Conservation (phyloP, 139 green algal genomes). For the Raphidocelis subcapitata region DNA sequence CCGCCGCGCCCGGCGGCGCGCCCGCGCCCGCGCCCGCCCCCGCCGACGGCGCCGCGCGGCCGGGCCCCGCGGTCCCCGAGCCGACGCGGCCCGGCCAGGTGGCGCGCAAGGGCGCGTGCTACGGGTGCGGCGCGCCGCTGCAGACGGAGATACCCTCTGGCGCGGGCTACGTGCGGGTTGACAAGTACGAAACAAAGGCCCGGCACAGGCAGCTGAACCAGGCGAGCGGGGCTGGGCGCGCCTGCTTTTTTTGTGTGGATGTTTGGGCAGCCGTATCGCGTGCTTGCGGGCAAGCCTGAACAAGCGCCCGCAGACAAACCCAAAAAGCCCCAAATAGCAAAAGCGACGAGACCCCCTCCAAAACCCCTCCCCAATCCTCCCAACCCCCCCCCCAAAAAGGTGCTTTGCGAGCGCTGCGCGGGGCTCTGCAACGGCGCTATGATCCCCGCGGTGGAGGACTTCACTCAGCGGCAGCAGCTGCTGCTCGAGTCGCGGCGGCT, state of each 20-base stretch:
- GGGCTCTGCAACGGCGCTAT: constrained; percentile 80
- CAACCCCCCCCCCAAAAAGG: constrained; percentile 9
- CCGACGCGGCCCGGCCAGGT: too few relatives aligned
- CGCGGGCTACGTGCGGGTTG: constrained; percentile 65
- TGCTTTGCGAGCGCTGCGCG: constrained; percentile 77
- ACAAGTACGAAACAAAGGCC: constrained; percentile 53
- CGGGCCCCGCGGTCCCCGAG: too few relatives aligned
- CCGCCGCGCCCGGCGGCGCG: too few relatives aligned
- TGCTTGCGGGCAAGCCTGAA: too few relatives aligned
- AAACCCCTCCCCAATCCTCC: too few relatives aligned
- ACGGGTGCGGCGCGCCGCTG: constrained; percentile 76
- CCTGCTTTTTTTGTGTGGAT: background rate
- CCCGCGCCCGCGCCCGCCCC: too few relatives aligned
- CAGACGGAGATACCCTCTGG: constrained; percentile 48
- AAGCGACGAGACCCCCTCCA: too few relatives aligned
- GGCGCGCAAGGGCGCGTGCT: constrained; percentile 59
- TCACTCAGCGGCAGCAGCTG: constrained; percentile 36
- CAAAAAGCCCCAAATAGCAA: too few relatives aligned
- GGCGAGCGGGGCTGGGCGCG: constrained; percentile 30
- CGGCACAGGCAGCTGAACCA: constrained; percentile 67
- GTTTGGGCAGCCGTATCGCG: background rate
- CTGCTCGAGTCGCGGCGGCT: constrained; percentile 6
- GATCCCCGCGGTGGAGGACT: constrained; percentile 78
- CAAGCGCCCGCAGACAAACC: too few relatives aligned
- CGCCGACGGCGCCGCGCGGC: too few relatives aligned